These are phyloP conservation scores for Lachnellula suecica DNA, from an alignment of 2,329 filamentous ascomycete genomes.

Conservation along the genomic window DNA sequence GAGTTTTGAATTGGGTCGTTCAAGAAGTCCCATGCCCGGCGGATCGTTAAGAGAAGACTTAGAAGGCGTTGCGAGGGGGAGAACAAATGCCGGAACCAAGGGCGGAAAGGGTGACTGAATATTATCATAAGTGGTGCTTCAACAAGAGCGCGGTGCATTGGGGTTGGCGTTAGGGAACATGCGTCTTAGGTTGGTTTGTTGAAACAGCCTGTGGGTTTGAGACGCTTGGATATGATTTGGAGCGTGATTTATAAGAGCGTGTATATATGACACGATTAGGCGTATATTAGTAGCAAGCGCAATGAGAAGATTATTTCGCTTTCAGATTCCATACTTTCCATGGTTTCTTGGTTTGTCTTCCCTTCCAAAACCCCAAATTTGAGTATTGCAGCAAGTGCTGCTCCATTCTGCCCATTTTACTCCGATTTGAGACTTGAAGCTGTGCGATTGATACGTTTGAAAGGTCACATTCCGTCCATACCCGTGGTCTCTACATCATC, in stretches of 20 bases:
- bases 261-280: neutral
- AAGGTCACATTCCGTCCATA: too few relatives aligned
- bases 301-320: neutral
- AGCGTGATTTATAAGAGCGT: neutral
- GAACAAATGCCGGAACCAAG: constrained; percentile 17
- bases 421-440: too few relatives aligned
- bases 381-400: too few relatives aligned
- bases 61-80: constrained; percentile 16
- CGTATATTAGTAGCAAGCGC: neutral
- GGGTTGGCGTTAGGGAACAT: constrained; percentile 63
- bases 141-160: neutral
- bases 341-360: neutral
- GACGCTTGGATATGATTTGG: neutral
- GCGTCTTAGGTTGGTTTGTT: constrained; percentile 38
- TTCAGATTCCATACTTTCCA: neutral
- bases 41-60: constrained; percentile 26
- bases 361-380: too few relatives aligned
- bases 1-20: constrained; percentile 28
- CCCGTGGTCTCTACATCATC: too few relatives aligned
- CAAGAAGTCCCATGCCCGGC: constrained; percentile 15
- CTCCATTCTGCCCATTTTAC: too few relatives aligned
- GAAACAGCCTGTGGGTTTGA: neutral
- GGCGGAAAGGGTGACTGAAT: constrained; percentile 26
- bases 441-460: too few relatives aligned
- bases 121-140: neutral